Evolutionary conservation across 805 yeast genomes (phyloP).

Genomic region (Torulaspora indica): DNA sequence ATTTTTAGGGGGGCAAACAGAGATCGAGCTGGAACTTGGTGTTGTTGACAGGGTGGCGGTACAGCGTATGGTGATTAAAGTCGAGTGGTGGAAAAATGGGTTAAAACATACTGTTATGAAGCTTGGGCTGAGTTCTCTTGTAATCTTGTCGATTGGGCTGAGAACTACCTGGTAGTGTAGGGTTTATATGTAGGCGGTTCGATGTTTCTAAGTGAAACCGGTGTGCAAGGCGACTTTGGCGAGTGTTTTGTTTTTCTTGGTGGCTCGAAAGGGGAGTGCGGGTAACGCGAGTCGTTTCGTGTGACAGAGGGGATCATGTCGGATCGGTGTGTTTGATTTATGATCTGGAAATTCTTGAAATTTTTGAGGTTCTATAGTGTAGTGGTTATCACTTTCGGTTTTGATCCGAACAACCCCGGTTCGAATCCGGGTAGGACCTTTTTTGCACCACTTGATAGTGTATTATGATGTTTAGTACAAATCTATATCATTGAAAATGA

Average conservation of each 20-base stretch:
- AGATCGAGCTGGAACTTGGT: neutral
- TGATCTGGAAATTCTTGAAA: neutral
- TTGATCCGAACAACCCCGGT: conserved; percentile 80
- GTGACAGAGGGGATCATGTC: too few species aligned
- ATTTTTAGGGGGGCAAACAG: neutral
- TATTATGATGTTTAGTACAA: neutral
- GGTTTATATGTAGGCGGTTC: neutral
- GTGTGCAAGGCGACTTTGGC: too few species aligned
- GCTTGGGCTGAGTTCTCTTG: neutral
- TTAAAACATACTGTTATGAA: neutral
- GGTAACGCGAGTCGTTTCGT: too few species aligned
- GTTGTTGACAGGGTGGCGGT: neutral
- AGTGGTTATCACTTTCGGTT: conserved; percentile 80
- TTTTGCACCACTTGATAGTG: conserved; percentile 14
- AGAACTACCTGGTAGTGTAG: neutral
- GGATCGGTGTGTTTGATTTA: neutral
- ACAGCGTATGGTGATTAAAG: neutral
- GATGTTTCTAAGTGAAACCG: neutral
- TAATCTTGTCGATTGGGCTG: neutral
- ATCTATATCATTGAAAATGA: conserved; percentile 28
- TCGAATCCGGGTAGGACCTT: conserved; percentile 82
- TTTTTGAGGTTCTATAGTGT: conserved; percentile 56
- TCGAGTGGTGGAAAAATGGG: neutral
- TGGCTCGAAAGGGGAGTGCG: too few species aligned
- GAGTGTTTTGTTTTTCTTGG: too few species aligned